These are phyloP conservation scores for Thoreauomyces humboldtii DNA, from an alignment of 192 early-diverging fungal genomes.

Conservation along the genomic window DNA sequence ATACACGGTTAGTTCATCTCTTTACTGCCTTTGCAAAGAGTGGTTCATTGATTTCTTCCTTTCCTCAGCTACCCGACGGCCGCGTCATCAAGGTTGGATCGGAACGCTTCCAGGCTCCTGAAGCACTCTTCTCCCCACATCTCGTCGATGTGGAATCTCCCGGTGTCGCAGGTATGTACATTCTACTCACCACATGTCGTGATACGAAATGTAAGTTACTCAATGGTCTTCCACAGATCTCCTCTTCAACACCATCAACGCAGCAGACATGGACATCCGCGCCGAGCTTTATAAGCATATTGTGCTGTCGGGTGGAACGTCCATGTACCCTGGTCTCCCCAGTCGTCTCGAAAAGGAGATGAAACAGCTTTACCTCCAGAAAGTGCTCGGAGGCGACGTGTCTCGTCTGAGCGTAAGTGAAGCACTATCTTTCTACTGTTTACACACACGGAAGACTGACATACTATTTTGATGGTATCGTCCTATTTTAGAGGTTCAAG, in stretches of 20 bases:
- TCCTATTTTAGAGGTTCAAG: conserved; percentile 80
- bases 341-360: conserved; percentile 97
- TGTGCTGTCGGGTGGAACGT: conserved; percentile 95
- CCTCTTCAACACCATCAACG: conserved; percentile 88
- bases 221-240: conserved; percentile 60
- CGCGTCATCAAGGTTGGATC: conserved; percentile 98
- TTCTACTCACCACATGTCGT: not conserved
- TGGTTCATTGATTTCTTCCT: not conserved
- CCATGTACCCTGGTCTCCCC: conserved; percentile 98
- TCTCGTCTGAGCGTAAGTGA: conserved; percentile 76
- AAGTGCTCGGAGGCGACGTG: conserved; percentile 82
- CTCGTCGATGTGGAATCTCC: conserved; percentile 92
- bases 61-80: conserved; percentile 84
- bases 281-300: conserved; percentile 96
- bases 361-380: conserved; percentile 91
- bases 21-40: not conserved
- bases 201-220: not conserved
- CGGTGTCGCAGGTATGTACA: conserved; percentile 78
- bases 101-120: conserved; percentile 97
- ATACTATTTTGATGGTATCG: not conserved
- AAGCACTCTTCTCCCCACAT: conserved; percentile 97
- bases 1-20: conserved; percentile 69
- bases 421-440: too few species aligned
- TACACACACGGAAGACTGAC: too few species aligned
- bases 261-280: conserved; percentile 88